phyloP scores from a whole-genome alignment of 2,329 filamentous ascomycete genomes.

The Alternaria incomplexa region DNA sequence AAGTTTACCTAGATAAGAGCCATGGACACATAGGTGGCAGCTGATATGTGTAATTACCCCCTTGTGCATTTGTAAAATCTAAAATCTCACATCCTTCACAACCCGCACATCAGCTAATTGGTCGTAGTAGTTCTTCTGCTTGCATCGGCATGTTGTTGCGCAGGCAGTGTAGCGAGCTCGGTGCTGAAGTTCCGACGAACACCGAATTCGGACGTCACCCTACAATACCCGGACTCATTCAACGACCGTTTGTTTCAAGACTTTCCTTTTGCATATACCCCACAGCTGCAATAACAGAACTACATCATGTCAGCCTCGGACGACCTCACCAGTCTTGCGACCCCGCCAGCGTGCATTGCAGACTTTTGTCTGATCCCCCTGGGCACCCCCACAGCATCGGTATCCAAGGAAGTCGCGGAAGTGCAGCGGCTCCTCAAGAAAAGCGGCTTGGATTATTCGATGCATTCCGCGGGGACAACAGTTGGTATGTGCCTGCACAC shows the following conservation, averaged over 20 bases:
- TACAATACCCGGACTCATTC: neutral
- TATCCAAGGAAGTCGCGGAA: constrained; percentile 76
- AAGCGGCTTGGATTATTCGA: constrained; percentile 80
- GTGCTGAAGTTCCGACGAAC: neutral
- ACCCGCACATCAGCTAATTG: neutral
- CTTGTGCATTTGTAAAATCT: neutral
- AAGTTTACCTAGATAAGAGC: neutral
- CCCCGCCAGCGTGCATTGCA: constrained; percentile 77
- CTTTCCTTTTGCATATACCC: neutral
- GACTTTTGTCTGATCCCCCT: constrained; percentile 94
- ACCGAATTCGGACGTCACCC: neutral
- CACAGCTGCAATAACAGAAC: neutral
- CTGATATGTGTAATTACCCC: neutral
- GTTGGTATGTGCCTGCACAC: constrained; percentile 66
- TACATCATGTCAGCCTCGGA: constrained; percentile 26
- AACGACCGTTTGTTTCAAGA: neutral
- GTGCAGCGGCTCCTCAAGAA: constrained; percentile 84
- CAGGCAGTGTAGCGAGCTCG: neutral
- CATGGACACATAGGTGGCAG: neutral
- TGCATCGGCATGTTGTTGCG: neutral
- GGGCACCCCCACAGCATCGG: constrained; percentile 57
- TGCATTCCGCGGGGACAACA: constrained; percentile 95
- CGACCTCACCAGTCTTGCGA: constrained; percentile 48
- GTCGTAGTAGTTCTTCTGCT: neutral
- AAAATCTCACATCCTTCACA: neutral